Percentiles rank a stretch among this genome's conserved stretches.
These are phyloP conservation scores for Glycine latifolia DNA, from an alignment of 306 rosid genomes.

Conservation along the genomic window DNA sequence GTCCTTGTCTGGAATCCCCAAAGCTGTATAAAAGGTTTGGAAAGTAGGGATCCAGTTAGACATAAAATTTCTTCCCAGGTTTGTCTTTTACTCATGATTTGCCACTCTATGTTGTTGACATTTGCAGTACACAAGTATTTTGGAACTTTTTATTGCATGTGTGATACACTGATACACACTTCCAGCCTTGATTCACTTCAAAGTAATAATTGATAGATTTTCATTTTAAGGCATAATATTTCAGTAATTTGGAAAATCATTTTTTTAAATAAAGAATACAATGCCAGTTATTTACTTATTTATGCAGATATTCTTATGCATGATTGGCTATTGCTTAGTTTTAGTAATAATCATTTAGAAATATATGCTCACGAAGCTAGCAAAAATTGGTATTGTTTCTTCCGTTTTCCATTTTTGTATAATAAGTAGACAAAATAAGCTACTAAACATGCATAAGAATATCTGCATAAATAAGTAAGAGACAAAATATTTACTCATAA, in stretches of 20 bases:
- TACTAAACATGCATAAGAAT: no score
- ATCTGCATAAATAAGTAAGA: no score
- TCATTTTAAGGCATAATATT: constrained; percentile 16
- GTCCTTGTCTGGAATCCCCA: constrained; percentile 88
- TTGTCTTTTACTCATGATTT: constrained; percentile 44
- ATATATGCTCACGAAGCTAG: not conserved
- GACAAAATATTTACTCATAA: no score
- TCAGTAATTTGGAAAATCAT: constrained; percentile 12
- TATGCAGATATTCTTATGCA: not conserved
- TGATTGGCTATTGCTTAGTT: not conserved
- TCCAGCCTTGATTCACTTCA: constrained; percentile 3
- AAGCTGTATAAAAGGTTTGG: constrained; percentile 60
- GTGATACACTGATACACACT: not conserved
- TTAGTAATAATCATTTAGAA: not conserved
- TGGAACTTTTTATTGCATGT: constrained; percentile 37
- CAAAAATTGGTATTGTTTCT: not conserved
- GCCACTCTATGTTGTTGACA: constrained; percentile 16
- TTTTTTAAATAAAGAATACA: constrained; percentile 3
- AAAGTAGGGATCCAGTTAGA: constrained; percentile 61
- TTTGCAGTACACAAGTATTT: constrained; percentile 10
- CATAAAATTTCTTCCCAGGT: constrained; percentile 72
- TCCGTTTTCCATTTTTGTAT: no score
- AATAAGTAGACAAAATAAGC: no score
- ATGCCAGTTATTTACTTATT: not conserved
- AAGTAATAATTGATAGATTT: constrained; percentile 26